Conservation (phyloP, 306 rosid genomes). For the Vigna angularis region DNA sequence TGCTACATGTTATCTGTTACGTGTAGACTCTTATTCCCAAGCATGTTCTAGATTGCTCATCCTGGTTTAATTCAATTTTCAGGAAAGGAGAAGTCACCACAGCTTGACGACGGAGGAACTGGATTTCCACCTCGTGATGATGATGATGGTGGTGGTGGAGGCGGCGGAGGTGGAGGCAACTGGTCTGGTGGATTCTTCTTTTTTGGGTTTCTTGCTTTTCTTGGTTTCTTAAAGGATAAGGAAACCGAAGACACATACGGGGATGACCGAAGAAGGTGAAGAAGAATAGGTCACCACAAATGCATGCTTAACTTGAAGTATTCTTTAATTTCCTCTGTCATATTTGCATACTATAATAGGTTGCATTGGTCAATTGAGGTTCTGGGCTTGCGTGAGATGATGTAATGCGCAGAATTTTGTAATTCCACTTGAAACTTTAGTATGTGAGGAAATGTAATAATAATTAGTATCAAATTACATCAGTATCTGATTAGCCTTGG, state of each 20-base stretch:
- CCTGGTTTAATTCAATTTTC: conserved; percentile 45
- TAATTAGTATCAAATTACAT: conserved; percentile 23
- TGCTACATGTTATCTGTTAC: conserved; percentile 26
- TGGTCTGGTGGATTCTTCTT: conserved; percentile 97
- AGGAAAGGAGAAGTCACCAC: conserved; percentile 96
- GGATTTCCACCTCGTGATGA: conserved; percentile 95
- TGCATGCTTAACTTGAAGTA: conserved; percentile 35
- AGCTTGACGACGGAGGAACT: conserved; percentile 77
- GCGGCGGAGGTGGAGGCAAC: conserved; percentile 97
- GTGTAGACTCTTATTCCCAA: not conserved
- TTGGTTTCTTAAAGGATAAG: conserved; percentile 88
- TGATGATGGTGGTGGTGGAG: conserved; percentile 90
- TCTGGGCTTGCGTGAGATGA: conserved; percentile 48
- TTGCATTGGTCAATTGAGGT: conserved; percentile 40
- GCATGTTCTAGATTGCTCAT: conserved; percentile 17
- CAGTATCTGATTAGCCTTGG: not conserved
- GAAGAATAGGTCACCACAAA: conserved; percentile 23
- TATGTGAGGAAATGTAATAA: not conserved
- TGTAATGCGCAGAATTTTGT: conserved; percentile 38
- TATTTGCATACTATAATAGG: conserved; percentile 27
- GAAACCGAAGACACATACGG: conserved; percentile 74
- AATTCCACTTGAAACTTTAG: not conserved
- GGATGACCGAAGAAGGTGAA: conserved; percentile 70
- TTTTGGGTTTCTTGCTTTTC: conserved; percentile 93
- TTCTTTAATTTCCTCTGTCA: conserved; percentile 40